phyloP scores from a whole-genome alignment of 139 green algal genomes.

The Chlorella sp. region DNA sequence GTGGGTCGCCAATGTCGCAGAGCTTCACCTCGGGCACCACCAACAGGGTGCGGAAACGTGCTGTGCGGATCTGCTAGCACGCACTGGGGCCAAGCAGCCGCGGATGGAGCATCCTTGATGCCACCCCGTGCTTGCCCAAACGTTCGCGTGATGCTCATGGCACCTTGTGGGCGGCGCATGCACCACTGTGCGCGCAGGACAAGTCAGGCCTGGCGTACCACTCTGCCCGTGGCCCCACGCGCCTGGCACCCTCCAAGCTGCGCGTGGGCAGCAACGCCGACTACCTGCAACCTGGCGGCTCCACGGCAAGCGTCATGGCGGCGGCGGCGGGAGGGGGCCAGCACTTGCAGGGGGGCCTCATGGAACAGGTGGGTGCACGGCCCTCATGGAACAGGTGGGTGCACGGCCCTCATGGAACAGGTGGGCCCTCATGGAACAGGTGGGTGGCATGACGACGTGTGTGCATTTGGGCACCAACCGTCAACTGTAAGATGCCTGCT shows the following conservation, averaged over 20 bases:
- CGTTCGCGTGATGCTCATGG: neutral
- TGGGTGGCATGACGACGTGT: neutral
- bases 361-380: neutral
- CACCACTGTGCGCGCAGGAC: neutral
- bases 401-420: neutral
- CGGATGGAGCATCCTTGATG: neutral
- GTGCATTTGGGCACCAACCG: no score
- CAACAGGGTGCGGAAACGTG: neutral
- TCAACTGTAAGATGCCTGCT: no score
- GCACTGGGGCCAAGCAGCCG: no score
- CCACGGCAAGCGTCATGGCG: neutral
- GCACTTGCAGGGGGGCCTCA: no score
- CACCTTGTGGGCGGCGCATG: no score
- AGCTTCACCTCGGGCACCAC: neutral
- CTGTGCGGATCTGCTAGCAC: neutral
- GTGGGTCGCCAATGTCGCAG: neutral
- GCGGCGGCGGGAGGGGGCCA: neutral
- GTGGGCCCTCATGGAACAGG: neutral
- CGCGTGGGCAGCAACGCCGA: slow-evolving; percentile 21
- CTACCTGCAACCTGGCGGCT: neutral
- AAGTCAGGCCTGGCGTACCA: neutral
- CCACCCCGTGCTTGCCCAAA: neutral
- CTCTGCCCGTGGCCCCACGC: neutral
- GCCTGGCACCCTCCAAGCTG: slow-evolving; percentile 31
- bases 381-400: slow-evolving; percentile 1